A percentile compares a stretch with the other conserved stretches of the same genome.
phyloP scores from a whole-genome alignment of 169 alveolate genomes.

The Eimeria zaria region DNA sequence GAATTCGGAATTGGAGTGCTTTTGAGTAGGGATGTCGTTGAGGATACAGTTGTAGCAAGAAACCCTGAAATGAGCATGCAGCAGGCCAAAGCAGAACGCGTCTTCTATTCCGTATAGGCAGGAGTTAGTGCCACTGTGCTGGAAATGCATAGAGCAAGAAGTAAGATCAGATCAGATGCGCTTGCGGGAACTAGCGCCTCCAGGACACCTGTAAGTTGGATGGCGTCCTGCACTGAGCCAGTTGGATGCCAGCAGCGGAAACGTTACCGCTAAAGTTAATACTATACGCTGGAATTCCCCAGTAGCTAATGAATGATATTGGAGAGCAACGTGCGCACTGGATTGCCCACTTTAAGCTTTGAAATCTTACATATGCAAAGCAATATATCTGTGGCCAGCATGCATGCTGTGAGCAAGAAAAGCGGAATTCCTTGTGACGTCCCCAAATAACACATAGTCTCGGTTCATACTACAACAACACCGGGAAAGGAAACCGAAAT shows the following conservation, averaged over 20 bases:
- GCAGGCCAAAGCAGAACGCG: neutral
- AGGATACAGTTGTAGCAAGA: neutral
- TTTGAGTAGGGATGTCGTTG: neutral
- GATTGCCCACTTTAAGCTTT: neutral
- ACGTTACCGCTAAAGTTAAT: neutral
- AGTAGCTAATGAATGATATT: neutral
- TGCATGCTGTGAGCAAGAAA: neutral
- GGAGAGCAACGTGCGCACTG: neutral
- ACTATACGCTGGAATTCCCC: neutral
- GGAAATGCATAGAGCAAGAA: neutral
- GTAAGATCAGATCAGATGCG: neutral
- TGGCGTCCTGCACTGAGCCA: neutral
- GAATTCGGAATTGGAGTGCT: neutral
- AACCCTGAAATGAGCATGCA: neutral
- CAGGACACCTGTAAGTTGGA: neutral
- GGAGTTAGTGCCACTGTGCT: neutral
- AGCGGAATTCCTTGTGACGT: neutral
- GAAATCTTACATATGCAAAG: neutral
- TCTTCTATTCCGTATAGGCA: neutral
- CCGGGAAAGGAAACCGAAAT: neutral
- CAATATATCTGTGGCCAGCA: neutral
- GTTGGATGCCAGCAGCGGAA: neutral
- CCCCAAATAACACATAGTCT: neutral
- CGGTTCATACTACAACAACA: neutral
- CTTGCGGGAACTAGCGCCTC: neutral